These are phyloP conservation scores for Coniochaeta sp. DNA, from an alignment of 2,329 filamentous ascomycete genomes.

Conservation along the genomic window DNA sequence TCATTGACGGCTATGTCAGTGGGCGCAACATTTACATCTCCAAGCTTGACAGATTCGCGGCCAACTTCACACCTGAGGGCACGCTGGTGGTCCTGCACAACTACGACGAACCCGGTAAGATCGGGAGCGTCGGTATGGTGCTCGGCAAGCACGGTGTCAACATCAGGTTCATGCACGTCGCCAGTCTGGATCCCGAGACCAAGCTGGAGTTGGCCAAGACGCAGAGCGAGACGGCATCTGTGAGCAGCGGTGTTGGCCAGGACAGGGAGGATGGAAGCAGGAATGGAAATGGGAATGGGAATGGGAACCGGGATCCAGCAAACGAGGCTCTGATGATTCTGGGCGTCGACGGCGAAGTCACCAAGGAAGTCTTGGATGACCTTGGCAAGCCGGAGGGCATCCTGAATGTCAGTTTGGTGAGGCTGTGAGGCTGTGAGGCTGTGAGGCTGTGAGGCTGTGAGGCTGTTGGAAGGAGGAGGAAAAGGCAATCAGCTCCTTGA, in stretches of 20 bases:
- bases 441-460: constrained; percentile 35
- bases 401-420: constrained; percentile 46
- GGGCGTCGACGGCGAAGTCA: constrained; percentile 60
- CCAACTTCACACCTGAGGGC: constrained; percentile 65
- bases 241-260: neutral
- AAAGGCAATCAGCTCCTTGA: neutral
- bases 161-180: constrained; percentile 74
- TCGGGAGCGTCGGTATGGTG: constrained; percentile 67
- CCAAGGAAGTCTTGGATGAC: constrained; percentile 43
- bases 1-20: constrained; percentile 60
- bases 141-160: constrained; percentile 67
- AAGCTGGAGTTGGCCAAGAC: constrained; percentile 10
- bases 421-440: constrained; percentile 36
- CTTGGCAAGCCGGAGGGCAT: constrained; percentile 44
- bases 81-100: constrained; percentile 73
- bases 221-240: constrained; percentile 11
- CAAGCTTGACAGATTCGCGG: constrained; percentile 64
- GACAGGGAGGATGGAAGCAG: no score
- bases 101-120: constrained; percentile 75
- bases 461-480: neutral
- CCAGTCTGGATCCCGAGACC: constrained; percentile 37
- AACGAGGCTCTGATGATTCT: constrained; percentile 79
- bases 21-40: constrained; percentile 61
- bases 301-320: constrained; percentile 12
- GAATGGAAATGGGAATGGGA: constrained; percentile 12